phyloP scores from a whole-genome alignment of 257 asterid species.

The Henckelia pumila region DNA sequence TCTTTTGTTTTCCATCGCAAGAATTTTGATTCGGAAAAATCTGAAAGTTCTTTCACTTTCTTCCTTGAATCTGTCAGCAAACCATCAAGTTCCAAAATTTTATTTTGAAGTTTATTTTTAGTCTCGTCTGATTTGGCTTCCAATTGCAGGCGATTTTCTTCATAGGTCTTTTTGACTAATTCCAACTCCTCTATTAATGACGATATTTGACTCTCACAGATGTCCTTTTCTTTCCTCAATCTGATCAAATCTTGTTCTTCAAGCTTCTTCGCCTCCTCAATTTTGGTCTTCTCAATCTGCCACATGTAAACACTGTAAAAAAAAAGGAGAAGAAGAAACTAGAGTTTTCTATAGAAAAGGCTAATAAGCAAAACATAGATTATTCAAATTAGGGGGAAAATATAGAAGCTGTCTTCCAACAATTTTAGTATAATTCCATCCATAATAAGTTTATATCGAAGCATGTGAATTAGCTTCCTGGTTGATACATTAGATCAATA shows the following conservation, averaged over 20 bases:
- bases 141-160: constrained; percentile 47
- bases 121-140: constrained; percentile 56
- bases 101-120: constrained; percentile 52
- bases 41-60: constrained; percentile 77
- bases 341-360: constrained; percentile 9
- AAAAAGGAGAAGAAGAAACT: too few relatives aligned
- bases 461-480: neutral
- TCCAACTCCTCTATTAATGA: constrained; percentile 55
- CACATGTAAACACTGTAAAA: constrained; percentile 24
- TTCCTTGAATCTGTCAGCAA: constrained; percentile 62
- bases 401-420: neutral
- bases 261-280: constrained; percentile 45
- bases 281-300: constrained; percentile 69
- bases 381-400: neutral
- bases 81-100: constrained; percentile 59
- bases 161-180: constrained; percentile 46
- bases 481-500: constrained; percentile 1
- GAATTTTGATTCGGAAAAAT: constrained; percentile 69
- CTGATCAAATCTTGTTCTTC: constrained; percentile 40
- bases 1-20: constrained; percentile 79
- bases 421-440: constrained; percentile 8
- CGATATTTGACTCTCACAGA: constrained; percentile 51
- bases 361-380: constrained; percentile 1
- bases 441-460: constrained; percentile 10
- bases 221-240: constrained; percentile 58